Evolutionary conservation across 1,284 basidiomycete species (phyloP).

Genomic region (Mycocalia duriaeana): DNA sequence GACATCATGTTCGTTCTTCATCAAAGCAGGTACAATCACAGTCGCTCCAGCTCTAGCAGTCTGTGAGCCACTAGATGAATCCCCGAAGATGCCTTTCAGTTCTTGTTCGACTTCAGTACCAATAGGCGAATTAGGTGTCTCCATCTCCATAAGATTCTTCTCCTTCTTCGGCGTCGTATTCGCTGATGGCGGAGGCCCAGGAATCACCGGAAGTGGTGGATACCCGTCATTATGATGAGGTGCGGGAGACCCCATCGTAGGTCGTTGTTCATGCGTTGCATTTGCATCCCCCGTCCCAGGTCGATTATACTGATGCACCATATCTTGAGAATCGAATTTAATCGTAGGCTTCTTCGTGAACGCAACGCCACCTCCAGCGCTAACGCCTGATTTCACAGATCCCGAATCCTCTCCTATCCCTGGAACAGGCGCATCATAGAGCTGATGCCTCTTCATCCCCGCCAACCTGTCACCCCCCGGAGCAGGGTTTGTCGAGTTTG

Average conservation of each 20-base stretch:
- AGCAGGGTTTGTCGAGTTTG: slow-evolving; percentile 18
- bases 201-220: slow-evolving; percentile 26
- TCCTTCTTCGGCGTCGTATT: slow-evolving; percentile 9
- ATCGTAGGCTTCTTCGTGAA: slow-evolving; percentile 54
- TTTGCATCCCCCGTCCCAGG: slow-evolving; percentile 40
- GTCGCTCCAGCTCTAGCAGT: no score
- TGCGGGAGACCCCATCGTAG: slow-evolving; percentile 28
- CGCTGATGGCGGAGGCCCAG: no score
- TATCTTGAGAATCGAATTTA: slow-evolving; percentile 69
- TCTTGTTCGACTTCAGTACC: not conserved
- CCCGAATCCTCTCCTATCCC: slow-evolving; percentile 19
- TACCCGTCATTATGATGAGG: slow-evolving; percentile 23
- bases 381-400: slow-evolving; percentile 26
- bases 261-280: slow-evolving; percentile 52
- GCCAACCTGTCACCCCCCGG: slow-evolving; percentile 16
- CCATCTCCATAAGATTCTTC: slow-evolving; percentile 20
- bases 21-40: slow-evolving; percentile 21
- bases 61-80: no score
- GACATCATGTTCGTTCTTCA: slow-evolving; percentile 24
- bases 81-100: no score
- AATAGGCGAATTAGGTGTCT: slow-evolving; percentile 9
- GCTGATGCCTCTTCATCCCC: slow-evolving; percentile 67
- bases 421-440: slow-evolving; percentile 74
- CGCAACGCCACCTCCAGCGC: slow-evolving; percentile 25
- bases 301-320: slow-evolving; percentile 69